Conservation (phyloP, 139 green algal genomes). For the Micromonas commoda region DNA sequence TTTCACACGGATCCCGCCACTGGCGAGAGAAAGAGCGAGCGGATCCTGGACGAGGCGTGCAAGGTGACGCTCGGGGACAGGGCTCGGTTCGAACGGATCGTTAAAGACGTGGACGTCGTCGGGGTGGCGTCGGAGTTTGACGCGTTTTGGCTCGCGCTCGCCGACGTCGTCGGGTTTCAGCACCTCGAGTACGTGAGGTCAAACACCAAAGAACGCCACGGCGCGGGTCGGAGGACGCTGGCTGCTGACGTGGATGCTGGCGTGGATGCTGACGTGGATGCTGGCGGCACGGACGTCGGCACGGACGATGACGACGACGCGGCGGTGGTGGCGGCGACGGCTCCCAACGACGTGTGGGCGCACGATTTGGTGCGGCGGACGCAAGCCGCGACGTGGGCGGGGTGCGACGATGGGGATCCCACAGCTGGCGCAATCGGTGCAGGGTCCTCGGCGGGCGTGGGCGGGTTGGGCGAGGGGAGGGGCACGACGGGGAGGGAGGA, state of each 20-base stretch:
- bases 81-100: not conserved
- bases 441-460: no score
- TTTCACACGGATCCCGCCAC: not conserved
- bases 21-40: not conserved
- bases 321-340: no score
- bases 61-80: not conserved
- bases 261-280: no score
- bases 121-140: conserved; percentile 10
- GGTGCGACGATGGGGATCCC: no score
- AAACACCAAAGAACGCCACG: not conserved
- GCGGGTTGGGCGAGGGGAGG: no score
- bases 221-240: not conserved
- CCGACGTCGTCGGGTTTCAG: not conserved
- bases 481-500: no score
- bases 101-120: conserved; percentile 16
- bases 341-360: no score
- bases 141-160: conserved; percentile 5
- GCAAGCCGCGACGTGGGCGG: no score
- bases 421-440: no score
- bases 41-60: not conserved
- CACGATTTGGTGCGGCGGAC: no score
- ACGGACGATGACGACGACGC: no score
- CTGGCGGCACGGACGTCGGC: no score
- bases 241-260: not conserved
- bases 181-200: not conserved